Conservation (phyloP, 768 basidiomycete genomes). For the Lyophyllum semitale region DNA sequence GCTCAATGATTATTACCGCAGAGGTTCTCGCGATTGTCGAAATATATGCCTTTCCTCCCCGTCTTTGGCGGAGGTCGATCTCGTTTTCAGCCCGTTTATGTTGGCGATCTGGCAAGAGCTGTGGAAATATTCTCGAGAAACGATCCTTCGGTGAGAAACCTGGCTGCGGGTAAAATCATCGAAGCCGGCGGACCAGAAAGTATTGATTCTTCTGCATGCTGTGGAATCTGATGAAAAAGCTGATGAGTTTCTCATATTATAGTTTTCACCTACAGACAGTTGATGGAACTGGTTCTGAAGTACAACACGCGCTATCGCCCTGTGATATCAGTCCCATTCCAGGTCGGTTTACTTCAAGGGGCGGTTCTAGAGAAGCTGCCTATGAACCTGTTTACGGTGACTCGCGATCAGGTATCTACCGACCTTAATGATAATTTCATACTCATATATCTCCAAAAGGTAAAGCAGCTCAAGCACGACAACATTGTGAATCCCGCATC, state of each 20-base stretch:
- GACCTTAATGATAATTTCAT: not conserved
- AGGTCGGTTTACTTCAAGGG: constrained; percentile 65
- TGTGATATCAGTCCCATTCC: constrained; percentile 65
- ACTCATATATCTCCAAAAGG: constrained; percentile 33
- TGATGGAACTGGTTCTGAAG: constrained; percentile 64
- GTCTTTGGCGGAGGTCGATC: constrained; percentile 72
- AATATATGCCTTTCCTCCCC: constrained; percentile 69
- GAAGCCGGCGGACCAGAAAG: constrained; percentile 43
- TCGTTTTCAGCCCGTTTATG: constrained; percentile 74
- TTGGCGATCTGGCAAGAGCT: constrained; percentile 62
- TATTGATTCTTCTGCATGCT: constrained; percentile 14
- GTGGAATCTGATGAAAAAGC: not conserved
- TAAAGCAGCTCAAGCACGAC: constrained; percentile 62
- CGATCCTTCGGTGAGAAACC: constrained; percentile 41
- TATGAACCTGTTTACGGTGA: constrained; percentile 65
- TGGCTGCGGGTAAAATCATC: constrained; percentile 52
- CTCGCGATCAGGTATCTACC: constrained; percentile 59
- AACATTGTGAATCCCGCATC: constrained; percentile 47
- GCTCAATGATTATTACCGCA: constrained; percentile 21
- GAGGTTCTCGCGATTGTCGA: constrained; percentile 65
- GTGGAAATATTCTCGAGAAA: constrained; percentile 59
- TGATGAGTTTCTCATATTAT: not conserved
- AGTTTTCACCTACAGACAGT: constrained; percentile 70
- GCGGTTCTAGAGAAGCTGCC: constrained; percentile 65
- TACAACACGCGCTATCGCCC: constrained; percentile 54